Conservation (phyloP, 176 grass and related monocot genomes). For the Typha latifolia region DNA sequence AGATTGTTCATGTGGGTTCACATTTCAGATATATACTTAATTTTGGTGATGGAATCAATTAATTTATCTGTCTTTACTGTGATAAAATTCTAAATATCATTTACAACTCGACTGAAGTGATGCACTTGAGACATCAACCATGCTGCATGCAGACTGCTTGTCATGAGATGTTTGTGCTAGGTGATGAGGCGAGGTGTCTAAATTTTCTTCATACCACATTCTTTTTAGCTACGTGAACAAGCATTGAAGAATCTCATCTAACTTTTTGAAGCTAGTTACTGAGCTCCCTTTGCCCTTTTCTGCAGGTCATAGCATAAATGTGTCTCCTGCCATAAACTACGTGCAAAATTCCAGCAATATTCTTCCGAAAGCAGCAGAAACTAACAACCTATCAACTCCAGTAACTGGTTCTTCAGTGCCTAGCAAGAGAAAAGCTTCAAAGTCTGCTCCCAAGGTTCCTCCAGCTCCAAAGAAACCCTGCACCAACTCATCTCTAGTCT, state of each 20-base stretch:
- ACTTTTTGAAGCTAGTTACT: background rate
- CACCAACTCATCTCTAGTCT: background rate
- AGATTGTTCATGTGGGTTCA: too few species aligned
- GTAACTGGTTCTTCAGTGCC: slow-evolving; percentile 21
- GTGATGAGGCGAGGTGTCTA: too few species aligned
- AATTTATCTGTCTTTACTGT: too few species aligned
- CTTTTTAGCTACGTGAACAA: too few species aligned
- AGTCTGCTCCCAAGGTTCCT: slow-evolving; percentile 27
- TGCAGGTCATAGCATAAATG: slow-evolving; percentile 24
- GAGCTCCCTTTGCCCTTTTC: background rate
- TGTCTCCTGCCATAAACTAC: slow-evolving; percentile 34
- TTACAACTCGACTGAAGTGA: too few species aligned
- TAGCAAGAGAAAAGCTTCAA: slow-evolving; percentile 61
- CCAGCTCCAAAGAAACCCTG: slow-evolving; percentile 38
- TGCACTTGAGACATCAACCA: too few species aligned
- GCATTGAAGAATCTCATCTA: background rate
- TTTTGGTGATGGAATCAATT: too few species aligned
- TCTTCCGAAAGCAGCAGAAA: slow-evolving; percentile 27
- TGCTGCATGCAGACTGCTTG: too few species aligned
- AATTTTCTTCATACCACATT: too few species aligned
- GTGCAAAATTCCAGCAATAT: slow-evolving; percentile 19
- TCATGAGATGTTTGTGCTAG: too few species aligned
- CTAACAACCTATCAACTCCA: slow-evolving; percentile 19
- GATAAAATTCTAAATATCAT: too few species aligned
- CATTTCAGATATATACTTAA: too few species aligned